Base-by-base conservation (phyloP, 129 eudicot genomes). In the Artemisia tridentata region DNA sequence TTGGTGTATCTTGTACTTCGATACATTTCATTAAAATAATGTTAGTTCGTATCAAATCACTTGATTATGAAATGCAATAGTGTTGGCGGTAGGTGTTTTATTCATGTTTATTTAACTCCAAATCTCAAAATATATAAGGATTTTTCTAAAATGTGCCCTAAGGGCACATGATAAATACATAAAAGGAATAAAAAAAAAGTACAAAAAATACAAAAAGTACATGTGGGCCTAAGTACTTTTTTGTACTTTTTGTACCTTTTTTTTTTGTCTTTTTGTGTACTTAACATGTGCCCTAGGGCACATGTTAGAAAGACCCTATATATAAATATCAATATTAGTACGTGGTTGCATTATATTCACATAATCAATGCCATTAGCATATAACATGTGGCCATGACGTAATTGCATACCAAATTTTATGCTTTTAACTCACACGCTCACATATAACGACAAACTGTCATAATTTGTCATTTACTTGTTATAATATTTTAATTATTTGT, bases 341-440 rank as follows among this genome's bases (percentile, higher is more conserved):
- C 58, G 71, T 67, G 71, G 71, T 48, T 11, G 58, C 21, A 67
- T 3, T 6, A 21, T 48, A 47, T 48, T 67, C 58, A 67, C 60
- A 67, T 67, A 67, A 67, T 67, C 23, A 67, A 50, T 31, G 50
- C 49, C 25, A 50, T 13, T 50, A 46, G 25, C 11, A 68, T 27
- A 38, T 25, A 67, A 25, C 59, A 68, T 68, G 73, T 68, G 45
- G 45, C 45, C 11, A 54, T 54, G 74, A 54, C 64, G 64, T 69
- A 69, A 53, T 38, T 53, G 31, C 74, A 69, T 69, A 69, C 52
- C 73, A 68, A 52, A 69, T 69, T 53, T 17, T 69, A 27, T 27
- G 31, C 6, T 69, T 29, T 29, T 31, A 16, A 69, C 14, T 49
- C 63, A 11, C 73, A 50, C 61, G 72, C 61, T 27, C 72, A 51